A percentile compares a stretch with the other conserved stretches of the same genome.
phyloP scores from a whole-genome alignment of 2,329 filamentous ascomycete species.

The Diaporthe humulicola region DNA sequence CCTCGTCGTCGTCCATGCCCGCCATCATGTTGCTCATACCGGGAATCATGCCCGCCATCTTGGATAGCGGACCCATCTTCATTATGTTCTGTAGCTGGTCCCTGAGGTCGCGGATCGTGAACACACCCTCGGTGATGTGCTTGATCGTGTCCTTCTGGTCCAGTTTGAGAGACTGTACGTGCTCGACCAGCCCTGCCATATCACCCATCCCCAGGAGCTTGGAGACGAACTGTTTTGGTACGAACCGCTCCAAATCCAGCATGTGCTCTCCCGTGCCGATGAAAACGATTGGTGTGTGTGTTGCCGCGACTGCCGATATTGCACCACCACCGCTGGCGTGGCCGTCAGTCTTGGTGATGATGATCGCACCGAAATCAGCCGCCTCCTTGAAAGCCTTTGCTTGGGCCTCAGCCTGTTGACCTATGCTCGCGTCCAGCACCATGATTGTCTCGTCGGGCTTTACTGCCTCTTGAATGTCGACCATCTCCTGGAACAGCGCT shows the following conservation, averaged over 20 bases:
- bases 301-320: conserved; percentile 96
- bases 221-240: conserved; percentile 91
- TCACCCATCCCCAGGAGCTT: conserved; percentile 98
- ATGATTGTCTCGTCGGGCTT: conserved; percentile 97
- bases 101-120: conserved; percentile 92
- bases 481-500: conserved; percentile 97
- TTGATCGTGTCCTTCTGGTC: conserved; percentile 99
- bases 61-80: conserved; percentile 98
- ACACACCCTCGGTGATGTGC: conserved; percentile 96
- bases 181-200: conserved; percentile 93
- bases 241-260: conserved; percentile 93
- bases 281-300: conserved; percentile 96
- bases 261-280: conserved; percentile 98
- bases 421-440: conserved; percentile 96
- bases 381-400: conserved; percentile 97
- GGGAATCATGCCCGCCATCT: conserved; percentile 99
- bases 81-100: conserved; percentile 98
- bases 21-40: conserved; percentile 94
- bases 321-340: conserved; percentile 96
- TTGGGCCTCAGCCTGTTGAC: conserved; percentile 94
- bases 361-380: conserved; percentile 96
- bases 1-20: conserved; percentile 97
- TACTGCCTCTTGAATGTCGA: conserved; percentile 93
- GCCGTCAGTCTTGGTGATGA: conserved; percentile 98
- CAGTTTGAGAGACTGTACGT: conserved; percentile 94